Conservation (phyloP, 2,329 filamentous ascomycete species). For the Emydomyces testavorans region DNA sequence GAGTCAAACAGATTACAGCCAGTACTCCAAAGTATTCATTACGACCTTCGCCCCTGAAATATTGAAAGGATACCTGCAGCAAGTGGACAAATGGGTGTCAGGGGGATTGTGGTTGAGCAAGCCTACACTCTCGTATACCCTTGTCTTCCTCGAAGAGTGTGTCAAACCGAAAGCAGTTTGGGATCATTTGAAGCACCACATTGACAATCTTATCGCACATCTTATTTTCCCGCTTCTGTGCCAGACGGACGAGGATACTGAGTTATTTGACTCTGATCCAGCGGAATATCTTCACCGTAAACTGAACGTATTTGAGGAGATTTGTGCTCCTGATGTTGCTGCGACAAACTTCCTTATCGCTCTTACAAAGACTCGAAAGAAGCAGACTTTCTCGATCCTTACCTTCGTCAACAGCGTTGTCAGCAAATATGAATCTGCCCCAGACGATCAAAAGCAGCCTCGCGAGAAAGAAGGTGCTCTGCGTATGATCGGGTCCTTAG, state of each 20-base stretch:
- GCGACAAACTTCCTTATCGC: conserved; percentile 95
- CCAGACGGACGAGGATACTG: conserved; percentile 79
- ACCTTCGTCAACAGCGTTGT: conserved; percentile 93
- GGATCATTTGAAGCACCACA: conserved; percentile 82
- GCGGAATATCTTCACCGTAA: conserved; percentile 96
- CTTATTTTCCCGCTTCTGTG: conserved; percentile 93
- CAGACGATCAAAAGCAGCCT: conserved; percentile 83
- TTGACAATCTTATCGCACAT: conserved; percentile 86
- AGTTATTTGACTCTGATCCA: conserved; percentile 87
- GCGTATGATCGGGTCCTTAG: conserved; percentile 91
- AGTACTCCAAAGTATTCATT: conserved; percentile 84
- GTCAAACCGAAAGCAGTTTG: conserved; percentile 97
- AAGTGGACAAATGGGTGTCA: conserved; percentile 95
- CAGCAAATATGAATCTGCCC: conserved; percentile 74
- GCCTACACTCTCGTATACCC: conserved; percentile 80
- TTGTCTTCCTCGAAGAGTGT: conserved; percentile 93
- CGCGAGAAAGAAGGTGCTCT: conserved; percentile 92
- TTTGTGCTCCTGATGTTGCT: conserved; percentile 85
- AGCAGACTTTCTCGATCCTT: conserved; percentile 89
- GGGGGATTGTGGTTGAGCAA: conserved; percentile 93
- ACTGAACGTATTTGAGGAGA: conserved; percentile 95
- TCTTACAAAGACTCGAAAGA: conserved; percentile 83
- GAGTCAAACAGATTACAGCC: conserved; percentile 63
- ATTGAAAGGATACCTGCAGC: conserved; percentile 80
- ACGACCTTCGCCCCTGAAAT: conserved; percentile 89